A percentile compares a stretch with the other conserved stretches of the same genome.
These are phyloP conservation scores for Deinandra increscens DNA, from an alignment of 129 eudicot genomes.

Conservation along the genomic window DNA sequence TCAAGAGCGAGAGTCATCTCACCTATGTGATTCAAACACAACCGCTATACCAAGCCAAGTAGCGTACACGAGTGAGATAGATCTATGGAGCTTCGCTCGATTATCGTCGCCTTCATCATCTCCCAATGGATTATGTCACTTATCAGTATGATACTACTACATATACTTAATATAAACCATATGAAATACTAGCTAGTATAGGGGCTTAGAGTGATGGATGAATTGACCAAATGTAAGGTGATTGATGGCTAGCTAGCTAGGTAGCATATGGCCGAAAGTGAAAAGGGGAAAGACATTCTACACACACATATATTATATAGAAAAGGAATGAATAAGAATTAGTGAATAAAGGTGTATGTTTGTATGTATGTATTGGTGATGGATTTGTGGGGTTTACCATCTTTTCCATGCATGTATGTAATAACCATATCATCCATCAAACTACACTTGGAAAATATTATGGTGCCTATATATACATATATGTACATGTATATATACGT, in stretches of 20 bases:
- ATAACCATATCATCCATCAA: constrained; percentile 16
- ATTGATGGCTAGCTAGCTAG: constrained; percentile 25
- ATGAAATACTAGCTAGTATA: constrained; percentile 6
- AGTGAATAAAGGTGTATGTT: constrained; percentile 38
- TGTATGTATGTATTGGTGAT: constrained; percentile 36
- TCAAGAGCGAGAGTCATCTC: constrained; percentile 15
- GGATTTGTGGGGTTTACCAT: constrained; percentile 36
- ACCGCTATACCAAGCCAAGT: constrained; percentile 27
- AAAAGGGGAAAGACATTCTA: constrained; percentile 25
- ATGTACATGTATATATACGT: constrained; percentile 1
- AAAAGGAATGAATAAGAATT: constrained; percentile 36
- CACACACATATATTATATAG: constrained; percentile 33
- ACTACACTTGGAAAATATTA: not conserved
- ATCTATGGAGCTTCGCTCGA: constrained; percentile 49
- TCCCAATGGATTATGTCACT: constrained; percentile 53
- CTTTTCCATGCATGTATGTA: constrained; percentile 23
- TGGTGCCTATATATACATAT: not conserved
- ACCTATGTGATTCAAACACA: constrained; percentile 3
- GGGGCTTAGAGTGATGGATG: constrained; percentile 28
- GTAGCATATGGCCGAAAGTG: not conserved
- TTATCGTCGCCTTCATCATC: constrained; percentile 38
- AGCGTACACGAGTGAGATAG: constrained; percentile 41
- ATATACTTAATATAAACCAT: constrained; percentile 14
- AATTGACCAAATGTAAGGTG: constrained; percentile 31
- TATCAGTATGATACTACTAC: constrained; percentile 42